These are phyloP conservation scores for Teunomyces stri DNA, from an alignment of 805 yeast genomes.

Conservation along the genomic window DNA sequence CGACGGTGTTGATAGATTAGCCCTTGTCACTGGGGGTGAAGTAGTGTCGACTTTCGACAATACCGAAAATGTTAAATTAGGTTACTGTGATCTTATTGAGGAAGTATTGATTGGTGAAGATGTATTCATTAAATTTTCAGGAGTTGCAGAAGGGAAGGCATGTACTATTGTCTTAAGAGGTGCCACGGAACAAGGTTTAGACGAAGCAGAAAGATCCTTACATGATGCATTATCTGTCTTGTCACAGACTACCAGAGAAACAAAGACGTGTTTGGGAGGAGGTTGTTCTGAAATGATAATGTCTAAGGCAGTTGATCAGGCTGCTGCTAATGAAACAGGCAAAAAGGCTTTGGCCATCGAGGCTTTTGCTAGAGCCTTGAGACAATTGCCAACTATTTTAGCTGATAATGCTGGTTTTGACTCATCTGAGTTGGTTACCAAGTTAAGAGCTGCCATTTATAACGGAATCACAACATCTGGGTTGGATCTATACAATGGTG, in stretches of 20 bases:
- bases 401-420: constrained; percentile 98
- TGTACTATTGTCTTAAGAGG: constrained; percentile 89
- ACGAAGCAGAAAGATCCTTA: constrained; percentile 51
- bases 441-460: constrained; percentile 85
- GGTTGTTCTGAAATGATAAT: constrained; percentile 88
- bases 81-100: constrained; percentile 85
- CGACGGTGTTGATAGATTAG: constrained; percentile 95
- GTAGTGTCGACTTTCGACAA: constrained; percentile 94
- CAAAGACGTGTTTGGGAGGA: constrained; percentile 91
- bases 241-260: constrained; percentile 90
- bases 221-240: constrained; percentile 96
- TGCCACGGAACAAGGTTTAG: constrained; percentile 46
- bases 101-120: constrained; percentile 94
- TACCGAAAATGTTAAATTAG: constrained; percentile 82
- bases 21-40: constrained; percentile 97
- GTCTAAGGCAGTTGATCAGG: constrained; percentile 94
- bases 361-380: constrained; percentile 88
- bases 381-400: constrained; percentile 91
- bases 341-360: constrained; percentile 93
- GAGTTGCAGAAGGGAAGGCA: constrained; percentile 92
- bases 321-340: constrained; percentile 89
- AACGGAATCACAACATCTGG: constrained; percentile 92
- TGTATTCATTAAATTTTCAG: constrained; percentile 86
- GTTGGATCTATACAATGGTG: constrained; percentile 79
- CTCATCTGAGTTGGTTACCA: constrained; percentile 86